Conservation (phyloP, 2,329 filamentous ascomycete species). For the Penicillium sp. region DNA sequence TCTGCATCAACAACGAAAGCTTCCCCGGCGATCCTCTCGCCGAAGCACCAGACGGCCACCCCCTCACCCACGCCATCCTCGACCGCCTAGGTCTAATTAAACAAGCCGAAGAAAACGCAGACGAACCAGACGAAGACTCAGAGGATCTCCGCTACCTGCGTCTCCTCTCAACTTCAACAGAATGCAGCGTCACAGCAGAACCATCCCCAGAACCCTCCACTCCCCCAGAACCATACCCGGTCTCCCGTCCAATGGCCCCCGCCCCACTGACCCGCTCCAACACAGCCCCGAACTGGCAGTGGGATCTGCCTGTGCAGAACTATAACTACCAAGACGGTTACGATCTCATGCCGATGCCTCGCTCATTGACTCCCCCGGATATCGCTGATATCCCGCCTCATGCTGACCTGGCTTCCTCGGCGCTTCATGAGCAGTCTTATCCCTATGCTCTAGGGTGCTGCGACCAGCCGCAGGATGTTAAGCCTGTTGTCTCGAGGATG, state of each 20-base stretch:
- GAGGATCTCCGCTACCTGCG: slow-evolving; percentile 41
- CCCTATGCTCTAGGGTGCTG: slow-evolving; percentile 25
- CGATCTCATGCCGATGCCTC: slow-evolving; percentile 20
- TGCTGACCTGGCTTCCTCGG: slow-evolving; percentile 5
- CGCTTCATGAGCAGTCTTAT: slow-evolving; percentile 19
- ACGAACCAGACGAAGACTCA: slow-evolving; percentile 37
- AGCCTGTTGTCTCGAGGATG: slow-evolving; percentile 13
- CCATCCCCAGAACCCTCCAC: slow-evolving; percentile 40
- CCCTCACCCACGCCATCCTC: slow-evolving; percentile 45
- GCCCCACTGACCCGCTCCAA: slow-evolving; percentile 5
- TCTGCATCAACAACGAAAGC: slow-evolving; percentile 44
- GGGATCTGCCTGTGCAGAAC: slow-evolving; percentile 28
- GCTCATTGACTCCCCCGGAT: slow-evolving; percentile 16
- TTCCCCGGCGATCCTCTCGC: slow-evolving; percentile 45
- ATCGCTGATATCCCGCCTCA: slow-evolving; percentile 20
- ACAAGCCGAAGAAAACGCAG: slow-evolving; percentile 42
- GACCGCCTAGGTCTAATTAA: slow-evolving; percentile 46
- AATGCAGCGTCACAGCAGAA: slow-evolving; percentile 40
- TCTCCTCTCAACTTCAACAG: slow-evolving; percentile 36
- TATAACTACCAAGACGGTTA: slow-evolving; percentile 26
- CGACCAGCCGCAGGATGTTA: slow-evolving; percentile 17
- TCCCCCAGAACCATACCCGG: slow-evolving; percentile 32
- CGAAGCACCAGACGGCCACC: slow-evolving; percentile 42
- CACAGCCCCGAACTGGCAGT: slow-evolving; percentile 23
- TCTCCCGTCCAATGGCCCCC: slow-evolving; percentile 9